Base-by-base conservation (phyloP, 768 basidiomycete genomes). In the Pleurotus tuoliensis region DNA sequence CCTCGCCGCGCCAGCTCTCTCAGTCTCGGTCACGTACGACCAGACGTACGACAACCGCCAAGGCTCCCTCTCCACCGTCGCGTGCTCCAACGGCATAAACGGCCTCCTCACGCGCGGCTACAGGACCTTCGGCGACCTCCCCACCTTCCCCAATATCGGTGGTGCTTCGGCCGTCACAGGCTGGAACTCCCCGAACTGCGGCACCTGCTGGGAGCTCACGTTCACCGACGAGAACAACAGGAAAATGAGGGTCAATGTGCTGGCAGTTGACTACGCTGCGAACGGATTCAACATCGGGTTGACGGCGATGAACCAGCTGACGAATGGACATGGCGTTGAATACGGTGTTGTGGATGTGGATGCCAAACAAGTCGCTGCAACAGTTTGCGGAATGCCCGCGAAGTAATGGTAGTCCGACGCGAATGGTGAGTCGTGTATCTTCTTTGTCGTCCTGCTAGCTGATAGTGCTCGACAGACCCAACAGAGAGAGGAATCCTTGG, bases 101-200 rank as follows among this genome's bases (percentile, higher is more conserved):
- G 84, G 84, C 12, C 70, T 87, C 18, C 34, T 75, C 75, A 2
- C 69, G 67, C 16, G 70, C 69, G 24, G 24, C 3, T 86, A 73
- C 68, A 73, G 68, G 3, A 83, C 76, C 38, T 81, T 86, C 50
- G 74, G 71, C 12, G 69, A 71, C 38, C 66, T 88, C 25, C 84
- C 85, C 2, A 69, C 68, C 46, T 88, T 84, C 73, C 84, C 86
- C 0, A 64, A 72, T 66, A 82, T 88, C 62, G 84, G 83, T 27
- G 85, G 80, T 1, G 80, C 75, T 0, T 70, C 73, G 13, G 81
- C 76, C 38, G 71, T 87, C 56, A 67, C 66, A 5, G 78, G 76
- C 24, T 86, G 70, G 68, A 74, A 82, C 64, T 85, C 82, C 1
- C 58, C 66, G 1, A 69, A 72, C 44, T 88, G 86, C 61, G 83